phyloP scores from a whole-genome alignment of 2,329 filamentous ascomycete genomes.

The Cladosporium halotolerans region DNA sequence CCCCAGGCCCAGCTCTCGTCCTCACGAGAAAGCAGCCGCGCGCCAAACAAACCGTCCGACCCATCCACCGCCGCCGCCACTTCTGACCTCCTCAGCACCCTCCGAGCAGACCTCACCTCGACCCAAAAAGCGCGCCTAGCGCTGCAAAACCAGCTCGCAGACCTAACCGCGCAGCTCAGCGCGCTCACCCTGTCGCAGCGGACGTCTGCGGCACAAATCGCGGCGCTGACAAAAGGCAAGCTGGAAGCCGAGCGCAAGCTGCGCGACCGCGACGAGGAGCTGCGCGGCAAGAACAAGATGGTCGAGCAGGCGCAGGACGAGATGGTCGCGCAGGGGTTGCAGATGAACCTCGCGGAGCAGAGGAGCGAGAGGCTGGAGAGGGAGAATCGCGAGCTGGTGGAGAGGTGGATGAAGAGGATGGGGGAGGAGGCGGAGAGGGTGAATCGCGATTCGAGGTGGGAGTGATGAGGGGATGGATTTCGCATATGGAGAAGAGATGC shows the following conservation, averaged over 20 bases:
- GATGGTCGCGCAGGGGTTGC: constrained; percentile 77
- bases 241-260: constrained; percentile 58
- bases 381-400: constrained; percentile 84
- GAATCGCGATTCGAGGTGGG: constrained; percentile 51
- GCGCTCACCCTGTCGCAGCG: constrained; percentile 55
- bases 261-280: constrained; percentile 77
- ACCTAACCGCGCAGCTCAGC: constrained; percentile 58
- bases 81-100: constrained; percentile 20
- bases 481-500: not conserved
- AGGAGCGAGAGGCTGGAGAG: constrained; percentile 63
- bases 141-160: constrained; percentile 58
- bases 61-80: not conserved
- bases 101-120: constrained; percentile 66
- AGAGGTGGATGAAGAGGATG: constrained; percentile 87
- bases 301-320: constrained; percentile 89
- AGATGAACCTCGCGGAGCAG: constrained; percentile 80
- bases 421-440: constrained; percentile 79
- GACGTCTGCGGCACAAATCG: constrained; percentile 56
- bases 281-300: constrained; percentile 75
- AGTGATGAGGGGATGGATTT: constrained; percentile 8
- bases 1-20: constrained; percentile 4
- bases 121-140: constrained; percentile 68
- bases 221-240: constrained; percentile 57
- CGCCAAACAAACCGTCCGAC: constrained; percentile 6
- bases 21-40: constrained; percentile 5